Percentiles rank a stretch among this genome's conserved stretches.
Conservation (phyloP, 768 basidiomycete genomes). For the Obba rivulosa region DNA sequence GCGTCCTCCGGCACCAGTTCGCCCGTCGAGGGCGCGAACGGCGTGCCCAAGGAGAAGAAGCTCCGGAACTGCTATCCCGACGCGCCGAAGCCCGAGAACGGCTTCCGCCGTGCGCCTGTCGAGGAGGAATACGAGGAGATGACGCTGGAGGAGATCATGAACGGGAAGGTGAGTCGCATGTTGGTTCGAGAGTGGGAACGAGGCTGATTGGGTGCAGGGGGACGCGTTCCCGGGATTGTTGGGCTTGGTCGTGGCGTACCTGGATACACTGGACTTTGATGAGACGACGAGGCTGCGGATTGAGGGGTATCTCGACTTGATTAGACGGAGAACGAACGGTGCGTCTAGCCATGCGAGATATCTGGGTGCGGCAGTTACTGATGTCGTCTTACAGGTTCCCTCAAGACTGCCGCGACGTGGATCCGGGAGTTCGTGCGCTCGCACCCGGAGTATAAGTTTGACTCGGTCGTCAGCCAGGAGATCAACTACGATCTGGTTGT, state of each 20-base stretch:
- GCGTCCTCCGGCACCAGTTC: conserved; percentile 18
- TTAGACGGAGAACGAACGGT: conserved; percentile 80
- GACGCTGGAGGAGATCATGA: conserved; percentile 88
- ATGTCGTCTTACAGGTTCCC: conserved; percentile 45
- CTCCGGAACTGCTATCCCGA: conserved; percentile 70
- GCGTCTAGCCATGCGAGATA: conserved; percentile 17
- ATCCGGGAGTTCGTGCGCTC: conserved; percentile 86
- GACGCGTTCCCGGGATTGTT: conserved; percentile 73
- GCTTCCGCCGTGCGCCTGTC: conserved; percentile 38
- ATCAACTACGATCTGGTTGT: conserved; percentile 93
- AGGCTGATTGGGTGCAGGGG: conserved; percentile 34
- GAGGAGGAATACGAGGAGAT: conserved; percentile 90
- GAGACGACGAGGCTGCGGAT: conserved; percentile 55
- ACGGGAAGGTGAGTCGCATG: conserved; percentile 64
- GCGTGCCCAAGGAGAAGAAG: conserved; percentile 51
- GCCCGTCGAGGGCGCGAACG: conserved; percentile 19
- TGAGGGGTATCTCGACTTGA: conserved; percentile 71
- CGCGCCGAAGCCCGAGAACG: conserved; percentile 47
- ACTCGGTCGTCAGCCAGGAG: conserved; percentile 87
- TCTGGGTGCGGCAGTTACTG: too few species aligned
- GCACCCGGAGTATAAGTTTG: conserved; percentile 87
- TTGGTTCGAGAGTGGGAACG: neutral
- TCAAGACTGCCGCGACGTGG: conserved; percentile 88
- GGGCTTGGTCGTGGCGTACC: conserved; percentile 74
- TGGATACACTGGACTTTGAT: conserved; percentile 81